Evolutionary conservation across 768 basidiomycete genomes (phyloP), one percentile per base, ranked within the genome.

Genomic region (Hydnomerulius pinastri): DNA sequence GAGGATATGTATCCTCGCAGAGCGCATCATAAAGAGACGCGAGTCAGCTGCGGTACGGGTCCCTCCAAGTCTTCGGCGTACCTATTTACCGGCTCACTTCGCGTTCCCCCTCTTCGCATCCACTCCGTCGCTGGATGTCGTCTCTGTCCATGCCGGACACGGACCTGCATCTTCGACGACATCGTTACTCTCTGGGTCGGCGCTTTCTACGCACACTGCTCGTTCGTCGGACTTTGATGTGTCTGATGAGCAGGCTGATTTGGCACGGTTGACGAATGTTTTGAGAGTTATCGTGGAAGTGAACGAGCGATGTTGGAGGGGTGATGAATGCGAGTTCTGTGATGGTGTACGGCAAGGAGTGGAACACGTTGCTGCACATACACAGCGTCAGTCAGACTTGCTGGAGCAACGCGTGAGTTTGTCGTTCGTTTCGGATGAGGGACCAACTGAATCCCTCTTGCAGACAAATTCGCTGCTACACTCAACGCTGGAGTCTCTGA

Each of bases 21-120:
- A 98, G 71, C 87, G 93, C 53, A 81, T 92, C 56, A 81, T 96
- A 47, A 92, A 87, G 70, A 83, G 95, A 71, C 83, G 91, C 63
- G 90, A 95, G 78, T 88, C 92, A 72, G 87, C 90, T 75, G 87
- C 90, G 78, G 91, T 90, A 87, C 82, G 90, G 76, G 71, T 69
- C 70, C 65, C 64, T 68, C 75, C 82, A 74, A 77, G 78, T 74
- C 76, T 80, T 71, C 77, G 76, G 75, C 80, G 78, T 69, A 68
- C 76, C 68, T 81, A 78, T 73, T 72, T 84, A 65, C 80, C 78
- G 72, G 77, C 87, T 89, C 82, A 89, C 74, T 77, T 86, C 72
- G 68, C 76, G 48, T 82, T 87, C 62, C 75, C 78, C 66, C 66
- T 71, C 60, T 74, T 77, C 68, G 73, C 76, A 55, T 63, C 72